These are phyloP conservation scores for Fusarium sambucinum DNA, from an alignment of 2,329 filamentous ascomycete species.

Conservation along the genomic window DNA sequence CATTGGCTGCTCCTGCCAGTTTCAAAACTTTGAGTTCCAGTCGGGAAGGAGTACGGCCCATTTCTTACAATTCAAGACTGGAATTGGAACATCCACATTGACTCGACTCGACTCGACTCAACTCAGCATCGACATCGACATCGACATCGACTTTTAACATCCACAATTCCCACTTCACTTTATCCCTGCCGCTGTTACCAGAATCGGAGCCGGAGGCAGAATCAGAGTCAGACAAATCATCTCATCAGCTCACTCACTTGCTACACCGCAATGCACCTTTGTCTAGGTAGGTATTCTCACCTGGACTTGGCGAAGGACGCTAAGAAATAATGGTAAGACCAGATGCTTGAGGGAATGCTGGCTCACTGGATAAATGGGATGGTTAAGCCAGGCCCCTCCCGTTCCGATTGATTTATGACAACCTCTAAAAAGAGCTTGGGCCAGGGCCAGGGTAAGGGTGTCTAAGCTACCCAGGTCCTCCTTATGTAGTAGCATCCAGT, in stretches of 20 bases:
- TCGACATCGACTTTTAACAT: slow-evolving; percentile 18
- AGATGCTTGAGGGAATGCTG: not conserved
- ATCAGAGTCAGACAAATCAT: not conserved
- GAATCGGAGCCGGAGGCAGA: not conserved
- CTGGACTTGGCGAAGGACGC: slow-evolving; percentile 1
- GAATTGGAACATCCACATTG: slow-evolving; percentile 19
- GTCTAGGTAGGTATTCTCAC: not conserved
- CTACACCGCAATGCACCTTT: not conserved
- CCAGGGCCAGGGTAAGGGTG: slow-evolving; percentile 20
- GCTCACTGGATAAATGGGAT: slow-evolving; percentile 5
- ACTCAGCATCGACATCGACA: slow-evolving; percentile 4
- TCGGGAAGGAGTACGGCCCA: slow-evolving; percentile 41
- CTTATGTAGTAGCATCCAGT: slow-evolving; percentile 10
- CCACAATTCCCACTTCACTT: slow-evolving; percentile 7
- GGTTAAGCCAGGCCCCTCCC: slow-evolving; percentile 29
- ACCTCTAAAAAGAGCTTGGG: slow-evolving; percentile 38
- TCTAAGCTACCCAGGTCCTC: slow-evolving; percentile 25
- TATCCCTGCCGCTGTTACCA: not conserved
- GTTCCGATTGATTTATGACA: slow-evolving; percentile 42
- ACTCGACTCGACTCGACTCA: not conserved
- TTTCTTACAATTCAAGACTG: slow-evolving; percentile 26
- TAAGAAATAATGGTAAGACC: slow-evolving; percentile 7
- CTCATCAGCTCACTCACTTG: not conserved
- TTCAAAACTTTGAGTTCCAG: slow-evolving; percentile 43
- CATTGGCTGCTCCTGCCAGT: slow-evolving; percentile 33